These are phyloP conservation scores for Cornus suecica DNA, from an alignment of 148 eudicot species.

Conservation along the genomic window DNA sequence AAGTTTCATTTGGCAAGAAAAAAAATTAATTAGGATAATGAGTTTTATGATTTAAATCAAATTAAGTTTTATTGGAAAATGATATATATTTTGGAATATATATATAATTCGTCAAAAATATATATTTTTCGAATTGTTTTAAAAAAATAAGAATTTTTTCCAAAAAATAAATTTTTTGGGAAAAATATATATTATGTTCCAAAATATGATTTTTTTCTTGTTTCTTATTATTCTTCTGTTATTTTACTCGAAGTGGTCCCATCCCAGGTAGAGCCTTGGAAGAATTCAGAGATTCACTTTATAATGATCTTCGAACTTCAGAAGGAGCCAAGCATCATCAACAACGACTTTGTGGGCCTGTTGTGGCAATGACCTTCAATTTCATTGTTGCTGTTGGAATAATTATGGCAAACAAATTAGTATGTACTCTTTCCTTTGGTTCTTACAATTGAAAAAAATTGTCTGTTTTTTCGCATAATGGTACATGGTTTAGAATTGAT, in stretches of 20 bases:
- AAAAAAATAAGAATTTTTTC: too few species aligned
- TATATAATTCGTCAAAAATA: too few species aligned
- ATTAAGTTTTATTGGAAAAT: too few species aligned
- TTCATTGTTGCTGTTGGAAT: slow-evolving; percentile 81
- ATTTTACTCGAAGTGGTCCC: not conserved
- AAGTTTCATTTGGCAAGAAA: too few species aligned
- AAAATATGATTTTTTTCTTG: too few species aligned
- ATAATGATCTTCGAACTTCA: slow-evolving; percentile 69
- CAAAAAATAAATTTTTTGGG: too few species aligned
- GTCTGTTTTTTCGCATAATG: not conserved
- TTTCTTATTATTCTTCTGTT: not conserved
- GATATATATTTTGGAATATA: too few species aligned
- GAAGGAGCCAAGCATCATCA: slow-evolving; percentile 84
- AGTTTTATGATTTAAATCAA: too few species aligned
- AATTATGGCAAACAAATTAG: slow-evolving; percentile 74
- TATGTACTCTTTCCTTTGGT: slow-evolving; percentile 18
- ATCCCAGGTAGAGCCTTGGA: slow-evolving; percentile 73
- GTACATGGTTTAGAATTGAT: not conserved
- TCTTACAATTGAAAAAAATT: too few species aligned
- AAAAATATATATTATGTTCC: too few species aligned
- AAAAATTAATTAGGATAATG: too few species aligned
- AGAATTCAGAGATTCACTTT: slow-evolving; percentile 72
- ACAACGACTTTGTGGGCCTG: slow-evolving; percentile 81
- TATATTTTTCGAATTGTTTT: too few species aligned
- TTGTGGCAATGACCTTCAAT: slow-evolving; percentile 79